Conservation (phyloP, 768 basidiomycete genomes). For the Cyclocybe cylindracea region DNA sequence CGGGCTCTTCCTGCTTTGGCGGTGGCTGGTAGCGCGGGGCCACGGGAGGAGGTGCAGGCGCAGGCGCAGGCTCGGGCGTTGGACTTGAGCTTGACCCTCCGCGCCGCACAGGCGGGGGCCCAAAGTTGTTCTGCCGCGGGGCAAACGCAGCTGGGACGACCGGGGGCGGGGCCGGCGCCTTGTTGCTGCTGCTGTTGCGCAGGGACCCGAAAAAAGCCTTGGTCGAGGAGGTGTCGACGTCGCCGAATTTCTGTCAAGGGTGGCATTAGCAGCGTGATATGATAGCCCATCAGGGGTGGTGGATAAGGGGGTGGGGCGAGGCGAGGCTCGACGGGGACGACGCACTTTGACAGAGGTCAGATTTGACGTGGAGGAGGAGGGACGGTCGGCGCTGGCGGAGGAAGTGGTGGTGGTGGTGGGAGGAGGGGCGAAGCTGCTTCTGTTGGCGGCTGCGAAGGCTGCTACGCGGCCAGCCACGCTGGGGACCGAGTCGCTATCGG, state of each 20-base stretch:
- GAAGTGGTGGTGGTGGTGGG: constrained; percentile 15
- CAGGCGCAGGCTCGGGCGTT: constrained; percentile 18
- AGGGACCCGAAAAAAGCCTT: constrained; percentile 50
- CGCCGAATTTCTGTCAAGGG: constrained; percentile 53
- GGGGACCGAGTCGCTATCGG: constrained; percentile 39
- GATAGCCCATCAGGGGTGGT: not conserved
- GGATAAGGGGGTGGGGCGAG: constrained; percentile 2
- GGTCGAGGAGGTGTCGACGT: constrained; percentile 54
- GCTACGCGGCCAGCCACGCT: constrained; percentile 56
- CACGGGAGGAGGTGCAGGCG: constrained; percentile 24
- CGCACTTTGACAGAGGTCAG: constrained; percentile 29
- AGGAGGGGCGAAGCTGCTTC: constrained; percentile 17
- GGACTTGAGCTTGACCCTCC: constrained; percentile 19
- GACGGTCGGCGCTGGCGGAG: constrained; percentile 30
- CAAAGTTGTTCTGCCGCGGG: constrained; percentile 44
- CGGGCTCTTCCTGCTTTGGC: constrained; percentile 33
- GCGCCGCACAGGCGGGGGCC: constrained; percentile 51
- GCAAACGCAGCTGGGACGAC: constrained; percentile 40
- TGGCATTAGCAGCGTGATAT: not conserved
- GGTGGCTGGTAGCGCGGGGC: constrained; percentile 31
- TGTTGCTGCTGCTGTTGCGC: constrained; percentile 36
- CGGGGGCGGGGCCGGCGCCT: constrained; percentile 34
- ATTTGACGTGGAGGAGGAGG: constrained; percentile 12
- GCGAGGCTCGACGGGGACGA: not conserved
- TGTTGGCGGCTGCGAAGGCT: constrained; percentile 34